These are phyloP conservation scores for Corchorus olitorius DNA, from an alignment of 345 rosid genomes.

Conservation along the genomic window DNA sequence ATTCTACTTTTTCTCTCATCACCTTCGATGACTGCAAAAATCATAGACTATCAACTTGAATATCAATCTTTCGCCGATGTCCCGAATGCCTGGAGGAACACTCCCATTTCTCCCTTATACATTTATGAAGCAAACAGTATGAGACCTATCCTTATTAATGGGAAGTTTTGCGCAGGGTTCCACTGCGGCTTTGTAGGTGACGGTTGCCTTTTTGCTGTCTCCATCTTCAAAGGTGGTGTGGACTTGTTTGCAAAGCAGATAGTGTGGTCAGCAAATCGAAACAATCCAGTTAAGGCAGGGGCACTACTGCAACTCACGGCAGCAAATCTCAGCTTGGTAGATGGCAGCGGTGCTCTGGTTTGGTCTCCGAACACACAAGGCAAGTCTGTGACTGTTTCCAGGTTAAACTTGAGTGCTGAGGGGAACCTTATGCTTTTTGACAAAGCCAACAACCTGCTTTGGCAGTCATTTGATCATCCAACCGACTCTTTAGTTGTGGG, in stretches of 20 bases:
- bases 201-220: conserved; percentile 6
- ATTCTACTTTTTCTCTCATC: not conserved
- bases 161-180: not conserved
- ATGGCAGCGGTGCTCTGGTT: conserved; percentile 12
- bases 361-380: conserved; percentile 28
- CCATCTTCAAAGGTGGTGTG: conserved; percentile 1
- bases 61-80: not conserved
- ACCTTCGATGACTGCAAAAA: not conserved
- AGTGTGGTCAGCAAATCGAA: conserved; percentile 38
- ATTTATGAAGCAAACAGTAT: not conserved
- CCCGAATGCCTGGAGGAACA: not conserved
- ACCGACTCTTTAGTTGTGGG: conserved; percentile 28
- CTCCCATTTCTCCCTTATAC: not conserved
- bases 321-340: conserved; percentile 27
- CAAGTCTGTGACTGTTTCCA: conserved; percentile 20
- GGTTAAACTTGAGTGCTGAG: conserved; percentile 22
- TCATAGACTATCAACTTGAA: not conserved
- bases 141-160: not conserved
- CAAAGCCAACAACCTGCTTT: conserved; percentile 16
- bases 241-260: not conserved
- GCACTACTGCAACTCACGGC: conserved; percentile 22
- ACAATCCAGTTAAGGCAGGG: conserved; percentile 13
- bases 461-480: conserved; percentile 42
- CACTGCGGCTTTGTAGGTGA: not conserved
- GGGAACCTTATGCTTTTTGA: conserved; percentile 38